Evolutionary conservation across 2,329 filamentous ascomycete species (phyloP).

Genomic region (Verticillium nonalfalfae): DNA sequence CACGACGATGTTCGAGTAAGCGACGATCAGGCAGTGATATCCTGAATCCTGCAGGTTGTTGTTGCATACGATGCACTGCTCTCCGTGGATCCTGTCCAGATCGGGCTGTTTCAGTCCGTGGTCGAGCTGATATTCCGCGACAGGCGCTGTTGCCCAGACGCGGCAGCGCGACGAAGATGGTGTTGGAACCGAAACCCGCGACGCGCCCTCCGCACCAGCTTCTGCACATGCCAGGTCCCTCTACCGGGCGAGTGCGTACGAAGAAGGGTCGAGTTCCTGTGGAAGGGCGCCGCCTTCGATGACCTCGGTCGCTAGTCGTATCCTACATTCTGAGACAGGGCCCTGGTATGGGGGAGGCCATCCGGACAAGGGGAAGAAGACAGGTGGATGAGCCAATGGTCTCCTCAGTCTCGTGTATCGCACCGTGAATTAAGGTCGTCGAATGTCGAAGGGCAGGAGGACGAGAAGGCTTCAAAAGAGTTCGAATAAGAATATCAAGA

Average conservation of each 20-base stretch:
- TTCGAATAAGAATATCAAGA: conserved; percentile 2
- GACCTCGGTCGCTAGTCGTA: not conserved
- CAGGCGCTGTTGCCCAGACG: not conserved
- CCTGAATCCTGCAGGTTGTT: not conserved
- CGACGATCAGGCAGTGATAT: conserved; percentile 7
- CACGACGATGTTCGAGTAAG: conserved; percentile 4
- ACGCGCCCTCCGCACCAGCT: not conserved
- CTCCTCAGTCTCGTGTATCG: conserved; percentile 4
- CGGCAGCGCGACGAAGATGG: not conserved
- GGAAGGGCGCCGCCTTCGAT: not conserved
- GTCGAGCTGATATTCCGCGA: not conserved
- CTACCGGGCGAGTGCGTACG: not conserved
- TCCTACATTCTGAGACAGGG: not conserved
- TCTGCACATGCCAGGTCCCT: not conserved
- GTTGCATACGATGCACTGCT: not conserved
- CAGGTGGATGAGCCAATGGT: not conserved
- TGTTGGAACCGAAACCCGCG: not conserved
- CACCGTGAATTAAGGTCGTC: conserved; percentile 4
- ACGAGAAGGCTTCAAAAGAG: conserved; percentile 6
- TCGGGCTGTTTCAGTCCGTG: not conserved
- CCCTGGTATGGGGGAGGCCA: not conserved
- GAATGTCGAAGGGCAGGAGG: conserved; percentile 4
- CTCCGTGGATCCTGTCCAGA: not conserved
- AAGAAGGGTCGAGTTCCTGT: not conserved
- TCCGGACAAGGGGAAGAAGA: not conserved